Percentiles rank a stretch among this genome's conserved stretches.
Conservation (phyloP, 768 basidiomycete genomes). For the Lentinula sp. region DNA sequence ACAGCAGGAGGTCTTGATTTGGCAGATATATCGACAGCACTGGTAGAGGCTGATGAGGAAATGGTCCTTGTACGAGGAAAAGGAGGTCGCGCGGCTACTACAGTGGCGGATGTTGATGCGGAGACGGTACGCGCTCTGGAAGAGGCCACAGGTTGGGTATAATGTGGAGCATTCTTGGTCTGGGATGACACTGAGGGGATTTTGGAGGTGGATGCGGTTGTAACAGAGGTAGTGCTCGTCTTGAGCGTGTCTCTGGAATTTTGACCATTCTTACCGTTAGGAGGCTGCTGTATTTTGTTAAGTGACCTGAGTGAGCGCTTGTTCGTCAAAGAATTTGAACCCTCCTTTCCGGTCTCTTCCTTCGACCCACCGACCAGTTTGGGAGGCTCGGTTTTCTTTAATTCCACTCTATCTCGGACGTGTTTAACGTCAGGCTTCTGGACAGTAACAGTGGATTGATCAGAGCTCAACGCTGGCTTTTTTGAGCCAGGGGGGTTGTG, state of each 20-base stretch:
- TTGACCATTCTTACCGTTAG: background rate
- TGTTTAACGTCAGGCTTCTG: background rate
- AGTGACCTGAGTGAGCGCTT: background rate
- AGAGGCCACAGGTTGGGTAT: background rate
- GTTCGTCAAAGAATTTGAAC: background rate
- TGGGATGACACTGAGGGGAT: background rate
- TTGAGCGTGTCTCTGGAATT: background rate
- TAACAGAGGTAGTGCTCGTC: too few species aligned
- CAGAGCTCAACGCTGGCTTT: too few species aligned
- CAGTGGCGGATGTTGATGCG: background rate
- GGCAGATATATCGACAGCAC: background rate
- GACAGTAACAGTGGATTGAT: too few species aligned
- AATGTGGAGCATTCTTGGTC: background rate
- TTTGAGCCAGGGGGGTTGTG: background rate
- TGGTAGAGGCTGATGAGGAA: background rate
- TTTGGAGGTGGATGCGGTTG: too few species aligned
- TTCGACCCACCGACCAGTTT: too few species aligned
- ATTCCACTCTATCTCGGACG: background rate
- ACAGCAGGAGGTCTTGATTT: background rate
- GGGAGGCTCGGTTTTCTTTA: background rate
- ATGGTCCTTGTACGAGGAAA: background rate
- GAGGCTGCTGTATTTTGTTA: background rate
- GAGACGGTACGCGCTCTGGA: slow-evolving; percentile 2
- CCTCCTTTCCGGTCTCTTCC: too few species aligned
- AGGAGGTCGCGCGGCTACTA: background rate